Evolutionary conservation across 2,329 filamentous ascomycete species (phyloP).

Genomic region (Leptoxyphium fumago): DNA sequence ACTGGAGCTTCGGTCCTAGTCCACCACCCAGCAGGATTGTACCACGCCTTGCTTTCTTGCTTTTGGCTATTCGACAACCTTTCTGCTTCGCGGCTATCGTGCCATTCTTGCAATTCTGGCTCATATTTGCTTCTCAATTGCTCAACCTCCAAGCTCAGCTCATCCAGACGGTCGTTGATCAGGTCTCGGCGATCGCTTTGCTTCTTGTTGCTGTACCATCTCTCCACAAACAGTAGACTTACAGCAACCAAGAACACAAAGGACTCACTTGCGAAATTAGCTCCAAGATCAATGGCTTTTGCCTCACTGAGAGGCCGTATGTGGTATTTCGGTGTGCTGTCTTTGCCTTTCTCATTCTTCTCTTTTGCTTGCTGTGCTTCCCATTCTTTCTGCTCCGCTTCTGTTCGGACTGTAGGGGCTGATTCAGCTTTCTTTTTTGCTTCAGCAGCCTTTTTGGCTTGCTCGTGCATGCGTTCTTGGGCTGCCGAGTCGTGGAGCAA

Average conservation of each 20-base stretch:
- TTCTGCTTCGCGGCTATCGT: constrained; percentile 18
- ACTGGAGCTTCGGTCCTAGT: constrained; percentile 4
- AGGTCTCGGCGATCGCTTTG: constrained; percentile 44
- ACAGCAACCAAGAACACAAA: constrained; percentile 53
- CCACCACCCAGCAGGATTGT: constrained; percentile 16
- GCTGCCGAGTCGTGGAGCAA: constrained; percentile 47
- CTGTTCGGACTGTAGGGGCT: constrained; percentile 46
- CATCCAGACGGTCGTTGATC: constrained; percentile 43
- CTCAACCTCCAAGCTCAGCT: constrained; percentile 37
- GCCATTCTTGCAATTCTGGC: constrained; percentile 18
- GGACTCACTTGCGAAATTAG: constrained; percentile 52
- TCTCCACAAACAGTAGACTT: constrained; percentile 47
- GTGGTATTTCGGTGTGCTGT: constrained; percentile 30
- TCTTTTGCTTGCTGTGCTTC: constrained; percentile 29
- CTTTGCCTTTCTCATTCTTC: constrained; percentile 24
- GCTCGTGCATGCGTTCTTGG: constrained; percentile 35
- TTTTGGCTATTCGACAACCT: constrained; percentile 10
- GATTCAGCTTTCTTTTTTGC: constrained; percentile 36
- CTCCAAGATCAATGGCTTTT: constrained; percentile 54
- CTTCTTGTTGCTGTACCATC: constrained; percentile 46
- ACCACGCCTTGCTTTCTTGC: constrained; percentile 9
- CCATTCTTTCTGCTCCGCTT: constrained; percentile 36
- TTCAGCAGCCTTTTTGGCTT: constrained; percentile 41
- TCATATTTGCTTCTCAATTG: constrained; percentile 20
- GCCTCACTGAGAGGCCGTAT: constrained; percentile 51